phyloP scores from a whole-genome alignment of 306 rosid species.

The Lithocarpus polystachyus region DNA sequence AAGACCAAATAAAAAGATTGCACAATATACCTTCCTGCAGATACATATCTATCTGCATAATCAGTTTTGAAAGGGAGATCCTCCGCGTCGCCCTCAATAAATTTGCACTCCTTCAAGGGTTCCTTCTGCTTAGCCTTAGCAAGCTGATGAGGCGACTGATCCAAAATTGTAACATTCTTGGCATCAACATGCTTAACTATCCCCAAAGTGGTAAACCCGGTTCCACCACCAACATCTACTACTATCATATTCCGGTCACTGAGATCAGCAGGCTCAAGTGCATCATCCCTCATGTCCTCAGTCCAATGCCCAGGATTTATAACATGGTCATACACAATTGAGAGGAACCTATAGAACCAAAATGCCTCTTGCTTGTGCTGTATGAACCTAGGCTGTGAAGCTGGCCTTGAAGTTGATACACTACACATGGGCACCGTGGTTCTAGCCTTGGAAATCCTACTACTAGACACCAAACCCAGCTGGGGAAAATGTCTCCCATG shows the following conservation, averaged over 20 bases:
- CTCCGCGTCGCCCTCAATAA: slow-evolving; percentile 89
- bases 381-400: slow-evolving; percentile 87
- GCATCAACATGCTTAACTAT: slow-evolving; percentile 91
- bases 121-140: slow-evolving; percentile 91
- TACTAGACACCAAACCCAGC: slow-evolving; percentile 24
- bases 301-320: slow-evolving; percentile 97
- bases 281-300: slow-evolving; percentile 96
- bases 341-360: slow-evolving; percentile 90
- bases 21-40: slow-evolving; percentile 76
- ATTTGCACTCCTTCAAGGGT: slow-evolving; percentile 78
- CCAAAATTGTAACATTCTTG: slow-evolving; percentile 84
- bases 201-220: slow-evolving; percentile 88
- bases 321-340: slow-evolving; percentile 84
- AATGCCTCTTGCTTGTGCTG: slow-evolving; percentile 94
- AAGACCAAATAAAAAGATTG: neutral
- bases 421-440: slow-evolving; percentile 49
- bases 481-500: slow-evolving; percentile 38
- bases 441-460: slow-evolving; percentile 33
- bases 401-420: slow-evolving; percentile 70
- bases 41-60: slow-evolving; percentile 89
- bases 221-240: slow-evolving; percentile 91
- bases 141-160: slow-evolving; percentile 95
- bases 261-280: slow-evolving; percentile 91
- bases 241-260: slow-evolving; percentile 62
- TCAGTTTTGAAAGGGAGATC: slow-evolving; percentile 85